Conservation (phyloP, 345 rosid species). For the Nephelium lappaceum region DNA sequence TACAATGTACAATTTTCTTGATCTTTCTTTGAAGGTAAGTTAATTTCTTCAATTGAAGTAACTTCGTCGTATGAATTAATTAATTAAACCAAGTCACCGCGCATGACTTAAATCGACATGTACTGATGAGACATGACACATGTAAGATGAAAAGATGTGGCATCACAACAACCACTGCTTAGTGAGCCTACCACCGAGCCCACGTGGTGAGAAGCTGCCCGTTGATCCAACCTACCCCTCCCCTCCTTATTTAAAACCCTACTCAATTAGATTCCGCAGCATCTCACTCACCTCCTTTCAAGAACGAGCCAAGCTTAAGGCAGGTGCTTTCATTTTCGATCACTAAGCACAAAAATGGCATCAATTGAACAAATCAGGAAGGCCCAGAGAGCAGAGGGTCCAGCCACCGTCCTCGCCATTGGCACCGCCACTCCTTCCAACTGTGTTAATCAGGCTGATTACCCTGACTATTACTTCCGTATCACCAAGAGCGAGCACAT, state of each 20-base stretch:
- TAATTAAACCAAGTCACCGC: no score
- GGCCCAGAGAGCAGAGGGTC: conserved; percentile 66
- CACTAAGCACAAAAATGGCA: neutral
- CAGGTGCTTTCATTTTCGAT: no score
- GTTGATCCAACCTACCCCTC: conserved; percentile 46
- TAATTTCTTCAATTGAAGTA: no score
- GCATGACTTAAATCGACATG: no score
- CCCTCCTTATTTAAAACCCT: conserved; percentile 14
- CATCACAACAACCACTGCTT: conserved; percentile 2
- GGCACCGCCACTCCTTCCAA: conserved; percentile 68
- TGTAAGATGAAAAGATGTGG: neutral
- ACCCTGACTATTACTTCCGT: conserved; percentile 68
- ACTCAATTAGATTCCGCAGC: no score
- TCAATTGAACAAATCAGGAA: conserved; percentile 55
- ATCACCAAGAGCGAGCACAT: conserved; percentile 73
- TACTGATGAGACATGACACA: no score
- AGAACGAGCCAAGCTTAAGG: neutral
- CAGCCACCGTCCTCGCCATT: conserved; percentile 60
- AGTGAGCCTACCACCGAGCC: conserved; percentile 21
- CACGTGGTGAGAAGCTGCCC: conserved; percentile 60
- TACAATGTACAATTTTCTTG: no score
- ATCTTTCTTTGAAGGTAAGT: no score
- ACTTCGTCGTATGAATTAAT: no score
- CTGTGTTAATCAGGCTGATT: conserved; percentile 56
- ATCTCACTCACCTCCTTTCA: neutral